Base-by-base conservation (phyloP, 805 yeast genomes). In the Kluyveromyces starmeri region DNA sequence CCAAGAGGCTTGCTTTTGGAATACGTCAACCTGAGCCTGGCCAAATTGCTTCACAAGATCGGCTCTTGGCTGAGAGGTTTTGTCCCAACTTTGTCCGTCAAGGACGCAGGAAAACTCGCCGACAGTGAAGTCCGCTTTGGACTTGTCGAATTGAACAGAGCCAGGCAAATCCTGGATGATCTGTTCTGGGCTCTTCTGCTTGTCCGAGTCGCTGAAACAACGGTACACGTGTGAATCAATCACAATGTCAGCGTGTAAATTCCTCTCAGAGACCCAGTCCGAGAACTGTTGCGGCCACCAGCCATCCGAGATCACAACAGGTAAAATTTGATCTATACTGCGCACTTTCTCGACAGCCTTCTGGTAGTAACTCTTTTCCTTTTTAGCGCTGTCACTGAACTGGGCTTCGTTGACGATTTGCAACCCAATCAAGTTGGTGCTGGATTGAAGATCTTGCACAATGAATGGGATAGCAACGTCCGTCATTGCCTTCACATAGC, bases 71-170 rank as follows among this genome's bases (percentile, higher is more conserved):
- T 63, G 63, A 1, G 47, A 53, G 1, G 59, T 41, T 46, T 68
- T 71, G 17, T 64, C 56, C 96, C 96, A 89, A 0, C 94, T 67
- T 15, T 64, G 47, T 1, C 75, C 83, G 55, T 83, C 94, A 36
- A 89, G 48, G 2, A 84, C 95, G 59, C 95, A 84, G 0, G 95
- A 83, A 57, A 74, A 89, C 55, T 89, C 98, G 9, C 97, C 97
- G 17, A 85, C 76, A 51, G 84, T 65, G 36, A 81, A 66, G 51
- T 86, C 96, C 2, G 73, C 80, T 32, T 60, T 48, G 45, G 68
- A 59, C 25, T 57, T 38, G 4, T 68, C 62, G 22, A 75, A 53
- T 37, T 71, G 71, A 3, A 71, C 63, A 28, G 71, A 70, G 0
- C 50, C 39, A 3, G 71, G 60, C 36, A 85, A 64, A 39, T 77